Evolutionary conservation across 1,284 basidiomycete species (phyloP).

Genomic region (Cronartium quercuum): DNA sequence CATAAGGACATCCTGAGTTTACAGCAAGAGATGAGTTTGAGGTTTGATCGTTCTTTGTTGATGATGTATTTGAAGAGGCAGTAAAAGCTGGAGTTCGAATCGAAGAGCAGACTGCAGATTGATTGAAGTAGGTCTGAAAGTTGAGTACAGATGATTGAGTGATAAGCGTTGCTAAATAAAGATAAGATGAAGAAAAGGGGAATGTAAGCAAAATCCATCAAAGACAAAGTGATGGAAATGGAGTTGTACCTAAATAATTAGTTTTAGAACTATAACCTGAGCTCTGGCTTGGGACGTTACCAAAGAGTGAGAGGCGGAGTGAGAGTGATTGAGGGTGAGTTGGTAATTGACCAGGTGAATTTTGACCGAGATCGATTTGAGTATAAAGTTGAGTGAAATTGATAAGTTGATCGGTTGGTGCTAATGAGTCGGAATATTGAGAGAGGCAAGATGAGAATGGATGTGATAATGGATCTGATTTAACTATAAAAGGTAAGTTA

Average conservation of each 20-base stretch:
- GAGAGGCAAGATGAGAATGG: background rate
- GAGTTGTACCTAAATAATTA: too few relatives aligned
- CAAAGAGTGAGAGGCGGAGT: conserved; percentile 6
- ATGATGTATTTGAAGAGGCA: background rate
- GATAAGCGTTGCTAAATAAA: conserved; percentile 11
- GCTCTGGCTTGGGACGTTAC: background rate
- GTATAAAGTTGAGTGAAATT: conserved; percentile 6
- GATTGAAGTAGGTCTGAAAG: conserved; percentile 28
- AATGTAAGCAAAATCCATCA: too few relatives aligned
- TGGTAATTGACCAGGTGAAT: background rate
- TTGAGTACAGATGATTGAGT: conserved; percentile 11
- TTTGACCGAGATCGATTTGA: conserved; percentile 13
- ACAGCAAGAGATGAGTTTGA: background rate
- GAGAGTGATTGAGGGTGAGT: background rate
- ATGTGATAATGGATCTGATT: conserved; percentile 6
- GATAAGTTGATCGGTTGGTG: conserved; percentile 15
- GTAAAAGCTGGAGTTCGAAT: conserved; percentile 13
- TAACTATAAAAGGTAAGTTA: background rate
- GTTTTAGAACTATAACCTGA: conserved; percentile 20
- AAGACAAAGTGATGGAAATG: too few relatives aligned
- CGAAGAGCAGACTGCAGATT: conserved; percentile 26
- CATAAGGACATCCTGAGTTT: conserved; percentile 29
- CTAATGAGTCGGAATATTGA: background rate
- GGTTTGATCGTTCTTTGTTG: background rate
- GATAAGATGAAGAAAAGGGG: too few relatives aligned